phyloP scores from a whole-genome alignment of 495 filamentous ascomycete species.

The Aspergillus conjunctus region DNA sequence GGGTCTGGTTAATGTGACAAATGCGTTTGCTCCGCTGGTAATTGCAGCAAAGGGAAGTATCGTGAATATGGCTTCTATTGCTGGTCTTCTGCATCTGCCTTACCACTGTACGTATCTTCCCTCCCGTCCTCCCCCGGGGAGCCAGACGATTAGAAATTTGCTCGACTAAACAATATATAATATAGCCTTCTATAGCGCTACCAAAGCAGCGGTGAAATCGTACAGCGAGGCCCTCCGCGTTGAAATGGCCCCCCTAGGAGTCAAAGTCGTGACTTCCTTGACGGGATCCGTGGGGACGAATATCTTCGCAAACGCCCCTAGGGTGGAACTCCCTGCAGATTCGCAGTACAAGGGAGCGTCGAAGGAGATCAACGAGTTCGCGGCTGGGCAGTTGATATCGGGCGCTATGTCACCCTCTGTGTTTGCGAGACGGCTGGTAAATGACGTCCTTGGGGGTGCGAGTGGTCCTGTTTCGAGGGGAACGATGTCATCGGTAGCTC shows the following conservation, averaged over 20 bases:
- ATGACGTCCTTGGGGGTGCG: slow-evolving; percentile 21
- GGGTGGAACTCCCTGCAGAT: neutral
- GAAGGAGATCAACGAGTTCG: slow-evolving; percentile 10
- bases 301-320: slow-evolving; percentile 5
- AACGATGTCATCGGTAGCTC: slow-evolving; percentile 20
- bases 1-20: slow-evolving; percentile 54
- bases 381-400: slow-evolving; percentile 12
- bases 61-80: slow-evolving; percentile 54
- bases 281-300: slow-evolving; percentile 12
- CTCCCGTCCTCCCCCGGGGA: slow-evolving; percentile 43
- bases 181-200: slow-evolving; percentile 48
- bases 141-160: slow-evolving; percentile 7
- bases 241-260: slow-evolving; percentile 56
- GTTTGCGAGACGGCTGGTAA: slow-evolving; percentile 25
- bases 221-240: slow-evolving; percentile 55
- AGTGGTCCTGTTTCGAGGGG: slow-evolving; percentile 29
- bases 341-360: slow-evolving; percentile 11
- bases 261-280: slow-evolving; percentile 54
- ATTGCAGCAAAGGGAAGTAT: slow-evolving; percentile 55
- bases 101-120: slow-evolving; percentile 24
- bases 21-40: slow-evolving; percentile 56
- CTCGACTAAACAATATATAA: neutral
- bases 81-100: slow-evolving; percentile 27
- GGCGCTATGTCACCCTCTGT: slow-evolving; percentile 15
- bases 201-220: slow-evolving; percentile 53